phyloP scores from a whole-genome alignment of 2,329 filamentous ascomycete genomes.

The Tolypocladium album region DNA sequence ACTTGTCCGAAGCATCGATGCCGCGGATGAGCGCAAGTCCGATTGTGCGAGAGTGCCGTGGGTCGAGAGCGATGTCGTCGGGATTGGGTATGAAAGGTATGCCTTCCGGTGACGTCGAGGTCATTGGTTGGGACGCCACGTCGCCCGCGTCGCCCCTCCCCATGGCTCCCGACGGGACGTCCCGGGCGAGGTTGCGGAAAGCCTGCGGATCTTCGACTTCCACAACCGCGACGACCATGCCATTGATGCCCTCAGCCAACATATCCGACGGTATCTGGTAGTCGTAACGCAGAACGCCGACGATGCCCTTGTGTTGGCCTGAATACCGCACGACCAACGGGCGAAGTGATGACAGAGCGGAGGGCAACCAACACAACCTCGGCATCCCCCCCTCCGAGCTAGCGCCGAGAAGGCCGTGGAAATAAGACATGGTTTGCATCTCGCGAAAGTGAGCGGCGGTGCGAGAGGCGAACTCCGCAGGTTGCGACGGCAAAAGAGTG shows the following conservation, averaged over 20 bases:
- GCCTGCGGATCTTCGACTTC: conserved; percentile 44
- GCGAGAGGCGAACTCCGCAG: conserved; percentile 41
- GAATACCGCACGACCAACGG: conserved; percentile 55
- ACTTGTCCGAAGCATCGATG: conserved; percentile 43
- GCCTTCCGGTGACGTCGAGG: conserved; percentile 28
- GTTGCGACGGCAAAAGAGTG: conserved; percentile 46
- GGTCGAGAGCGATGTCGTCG: conserved; percentile 45
- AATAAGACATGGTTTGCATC: conserved; percentile 76
- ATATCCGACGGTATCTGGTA: conserved; percentile 49
- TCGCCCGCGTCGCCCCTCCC: background rate
- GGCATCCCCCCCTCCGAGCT: background rate
- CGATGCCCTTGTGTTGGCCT: conserved; percentile 38
- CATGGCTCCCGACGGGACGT: background rate
- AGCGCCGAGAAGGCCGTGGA: conserved; percentile 37
- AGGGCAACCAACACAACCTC: conserved; percentile 34
- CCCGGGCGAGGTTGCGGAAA: conserved; percentile 24
- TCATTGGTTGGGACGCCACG: background rate
- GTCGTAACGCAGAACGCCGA: conserved; percentile 59
- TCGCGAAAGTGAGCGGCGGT: conserved; percentile 56
- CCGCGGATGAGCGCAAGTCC: conserved; percentile 61
- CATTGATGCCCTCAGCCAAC: conserved; percentile 56
- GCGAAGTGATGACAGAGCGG: conserved; percentile 41
- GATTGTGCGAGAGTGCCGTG: conserved; percentile 45
- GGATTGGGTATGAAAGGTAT: conserved; percentile 53
- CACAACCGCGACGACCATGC: conserved; percentile 58